Percentiles rank a stretch among this genome's conserved stretches.
These are phyloP conservation scores for Royoungia palumana DNA, from an alignment of 768 basidiomycete genomes.

Conservation along the genomic window DNA sequence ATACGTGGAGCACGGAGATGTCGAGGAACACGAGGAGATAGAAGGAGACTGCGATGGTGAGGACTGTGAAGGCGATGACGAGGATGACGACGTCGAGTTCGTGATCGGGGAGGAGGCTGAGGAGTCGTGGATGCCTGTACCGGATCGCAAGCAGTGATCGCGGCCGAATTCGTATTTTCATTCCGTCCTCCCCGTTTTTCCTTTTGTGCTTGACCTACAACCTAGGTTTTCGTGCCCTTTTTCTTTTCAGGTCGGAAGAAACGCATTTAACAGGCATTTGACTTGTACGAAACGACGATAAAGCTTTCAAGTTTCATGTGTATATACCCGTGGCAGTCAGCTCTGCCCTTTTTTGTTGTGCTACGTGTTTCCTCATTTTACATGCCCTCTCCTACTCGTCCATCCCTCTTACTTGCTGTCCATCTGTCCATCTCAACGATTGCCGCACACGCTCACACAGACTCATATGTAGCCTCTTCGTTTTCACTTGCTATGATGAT, in stretches of 20 bases:
- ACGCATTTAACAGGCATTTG: conserved; percentile 12
- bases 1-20: conserved; percentile 6
- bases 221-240: background rate
- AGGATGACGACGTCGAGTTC: conserved; percentile 76
- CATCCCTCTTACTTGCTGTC: conserved; percentile 3
- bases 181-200: background rate
- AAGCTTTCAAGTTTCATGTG: conserved; percentile 5
- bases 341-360: background rate
- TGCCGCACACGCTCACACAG: conserved; percentile 1
- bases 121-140: conserved; percentile 34
- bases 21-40: conserved; percentile 19
- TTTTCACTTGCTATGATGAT: background rate
- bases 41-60: conserved; percentile 33
- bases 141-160: conserved; percentile 28
- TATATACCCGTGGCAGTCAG: conserved; percentile 18
- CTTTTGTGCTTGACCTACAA: conserved; percentile 1
- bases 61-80: conserved; percentile 46
- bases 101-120: conserved; percentile 55
- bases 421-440: conserved; percentile 9
- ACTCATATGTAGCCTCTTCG: conserved; percentile 9
- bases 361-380: background rate
- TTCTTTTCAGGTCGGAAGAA: conserved; percentile 11
- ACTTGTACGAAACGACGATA: conserved; percentile 3
- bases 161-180: background rate
- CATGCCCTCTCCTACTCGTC: background rate